Evolutionary conservation across 2,329 filamentous ascomycete species (phyloP), one percentile per base, ranked within the genome.

Genomic region (Grosmannia serpens): DNA sequence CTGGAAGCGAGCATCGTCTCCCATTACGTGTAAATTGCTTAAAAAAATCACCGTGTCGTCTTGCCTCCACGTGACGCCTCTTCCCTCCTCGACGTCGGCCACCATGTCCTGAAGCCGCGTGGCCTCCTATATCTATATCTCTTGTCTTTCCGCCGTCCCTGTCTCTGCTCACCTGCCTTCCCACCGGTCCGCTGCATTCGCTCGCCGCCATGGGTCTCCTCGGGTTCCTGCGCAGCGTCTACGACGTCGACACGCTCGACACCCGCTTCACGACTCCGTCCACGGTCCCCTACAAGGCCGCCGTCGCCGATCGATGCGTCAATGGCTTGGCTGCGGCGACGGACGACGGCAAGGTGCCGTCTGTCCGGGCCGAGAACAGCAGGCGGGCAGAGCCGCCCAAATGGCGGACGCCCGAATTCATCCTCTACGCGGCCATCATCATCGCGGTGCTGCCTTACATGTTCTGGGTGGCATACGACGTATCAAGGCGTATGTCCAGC

Each of bases 331-430:
- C 55, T 15, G 46, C 58, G 1, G 47, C 54, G 3, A 44, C 61
- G 10, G 65, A 73, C 70, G 71, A 70, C 61, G 69, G 67, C 49
- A 24, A 46, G 31, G 27, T n/a, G 2, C n/a, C 17, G 26, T 17
- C 33, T 24, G n/a, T 7, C n/a, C 5, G 27, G 26, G 56, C 60
- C 26, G 65, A 74, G 69, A 58, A 61, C 44, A 33, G 4, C 51
- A 61, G 56, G 56, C 69, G 70, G 67, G 78, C 71, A 58, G 77
- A 81, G 61, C 82, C 84, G 41, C 81, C 91, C 50, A 87, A 82
- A 84, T 99, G 92, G 92, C 83, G 79, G 27, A 95, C 91, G 0
- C 79, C 81, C 3, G 94, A 99, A 73, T 97, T 94, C 74, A 87
- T 83, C 69, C 65, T 91, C 57, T 97, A 99, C 75, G 87, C 85